phyloP scores from a whole-genome alignment of 495 filamentous ascomycete genomes.

The Hypoxylon fragiforme region DNA sequence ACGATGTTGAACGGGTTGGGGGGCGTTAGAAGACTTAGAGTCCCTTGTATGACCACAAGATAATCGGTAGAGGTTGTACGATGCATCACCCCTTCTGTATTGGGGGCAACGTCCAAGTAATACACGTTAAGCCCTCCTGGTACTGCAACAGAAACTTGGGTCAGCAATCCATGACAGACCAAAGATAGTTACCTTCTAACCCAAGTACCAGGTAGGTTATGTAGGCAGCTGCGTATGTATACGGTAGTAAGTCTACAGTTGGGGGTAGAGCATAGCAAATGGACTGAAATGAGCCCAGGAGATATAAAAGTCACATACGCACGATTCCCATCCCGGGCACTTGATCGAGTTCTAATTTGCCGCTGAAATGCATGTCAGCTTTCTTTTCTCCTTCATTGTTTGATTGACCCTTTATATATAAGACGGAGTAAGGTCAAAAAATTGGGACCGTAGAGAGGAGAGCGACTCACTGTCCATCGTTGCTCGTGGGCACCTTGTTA shows the following conservation, averaged over 20 bases:
- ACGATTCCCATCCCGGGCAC: conserved; percentile 31
- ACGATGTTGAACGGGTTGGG: conserved; percentile 20
- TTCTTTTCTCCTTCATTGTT: neutral
- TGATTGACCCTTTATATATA: neutral
- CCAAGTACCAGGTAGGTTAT: too few species aligned
- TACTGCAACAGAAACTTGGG: conserved; percentile 15
- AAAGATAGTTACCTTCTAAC: too few species aligned
- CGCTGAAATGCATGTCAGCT: conserved; percentile 15
- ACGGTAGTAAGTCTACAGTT: neutral
- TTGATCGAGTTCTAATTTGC: conserved; percentile 19
- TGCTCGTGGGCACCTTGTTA: conserved; percentile 30
- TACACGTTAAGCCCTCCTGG: conserved; percentile 36
- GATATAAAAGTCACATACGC: conserved; percentile 8
- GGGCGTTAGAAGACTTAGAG: conserved; percentile 28
- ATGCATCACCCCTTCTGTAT: conserved; percentile 29
- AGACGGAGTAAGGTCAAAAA: neutral
- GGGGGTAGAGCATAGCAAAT: neutral
- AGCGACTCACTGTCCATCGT: conserved; percentile 33
- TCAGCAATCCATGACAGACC: conserved; percentile 8
- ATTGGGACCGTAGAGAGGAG: neutral
- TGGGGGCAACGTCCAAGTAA: conserved; percentile 34
- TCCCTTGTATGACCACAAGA: conserved; percentile 28
- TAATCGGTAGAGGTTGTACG: conserved; percentile 38
- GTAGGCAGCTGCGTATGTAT: neutral
- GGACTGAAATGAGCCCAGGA: too few species aligned